Conservation (phyloP, 148 eudicot genomes). For the Selenicereus undatus region DNA sequence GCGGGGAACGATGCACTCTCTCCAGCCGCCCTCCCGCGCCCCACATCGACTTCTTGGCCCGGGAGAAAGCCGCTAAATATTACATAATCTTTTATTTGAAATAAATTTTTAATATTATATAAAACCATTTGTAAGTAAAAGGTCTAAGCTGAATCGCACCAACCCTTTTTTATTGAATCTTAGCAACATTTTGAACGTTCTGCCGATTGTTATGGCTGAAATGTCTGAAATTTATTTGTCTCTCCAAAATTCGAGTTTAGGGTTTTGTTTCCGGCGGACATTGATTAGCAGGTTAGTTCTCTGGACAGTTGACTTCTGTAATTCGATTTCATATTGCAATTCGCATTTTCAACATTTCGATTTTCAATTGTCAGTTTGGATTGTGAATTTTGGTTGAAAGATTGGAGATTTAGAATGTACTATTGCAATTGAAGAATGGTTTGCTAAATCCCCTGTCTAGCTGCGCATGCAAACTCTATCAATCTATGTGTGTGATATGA, state of each 20-base stretch:
- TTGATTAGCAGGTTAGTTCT: neutral
- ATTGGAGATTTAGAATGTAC: neutral
- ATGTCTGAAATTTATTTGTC: neutral
- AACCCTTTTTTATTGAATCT: too few relatives aligned
- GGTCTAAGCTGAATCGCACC: too few relatives aligned
- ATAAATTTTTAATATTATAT: too few relatives aligned
- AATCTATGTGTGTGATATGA: neutral
- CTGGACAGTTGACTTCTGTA: neutral
- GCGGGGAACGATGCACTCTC: too few relatives aligned
- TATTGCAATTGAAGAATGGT: neutral
- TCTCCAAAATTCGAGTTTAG: neutral
- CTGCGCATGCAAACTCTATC: neutral
- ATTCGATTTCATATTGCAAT: neutral
- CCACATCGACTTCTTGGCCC: too few relatives aligned
- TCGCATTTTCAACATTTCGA: neutral
- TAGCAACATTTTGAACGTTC: too few relatives aligned
- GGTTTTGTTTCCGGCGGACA: neutral
- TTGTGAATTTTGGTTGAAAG: neutral
- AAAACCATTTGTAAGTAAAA: too few relatives aligned
- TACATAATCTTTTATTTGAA: too few relatives aligned
- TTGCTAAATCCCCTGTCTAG: neutral
- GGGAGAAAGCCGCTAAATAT: too few relatives aligned
- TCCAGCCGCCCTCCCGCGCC: too few relatives aligned
- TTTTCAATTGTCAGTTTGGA: neutral
- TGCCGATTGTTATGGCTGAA: too few relatives aligned